Base-by-base conservation (phyloP, 768 basidiomycete genomes). In the Boletus tomentosulus region DNA sequence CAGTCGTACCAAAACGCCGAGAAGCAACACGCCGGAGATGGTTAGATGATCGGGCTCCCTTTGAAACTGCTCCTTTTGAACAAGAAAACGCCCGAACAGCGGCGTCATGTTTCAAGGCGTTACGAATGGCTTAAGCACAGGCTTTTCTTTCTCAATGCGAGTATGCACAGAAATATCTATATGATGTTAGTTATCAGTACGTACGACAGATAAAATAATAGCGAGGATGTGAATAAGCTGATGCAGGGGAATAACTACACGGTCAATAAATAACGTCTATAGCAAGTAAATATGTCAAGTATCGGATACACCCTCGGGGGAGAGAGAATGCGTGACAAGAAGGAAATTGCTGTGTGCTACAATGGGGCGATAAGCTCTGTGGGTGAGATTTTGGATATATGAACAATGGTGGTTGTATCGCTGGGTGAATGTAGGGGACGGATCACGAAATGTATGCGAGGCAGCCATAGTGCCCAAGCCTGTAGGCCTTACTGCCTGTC, bases 401-500 rank as follows among this genome's bases (percentile, higher is more conserved):
- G 50, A 37, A 48, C 10, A 30, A 30, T 45, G 52, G 54, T 54
- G 41, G 49, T 51, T 44, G 44, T 49, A 30, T 51, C 25, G 37
- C 57, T 45, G 43, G 50, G 46, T 24, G 28, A 34, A 55, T 51
- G 41, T 24, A 31, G 49, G 55, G 19, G 48, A 47, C 28, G n/a
- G 56, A 50, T 51, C 53, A 41, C 54, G 30, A 51, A 39, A 46
- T 50, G 48, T 53, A 50, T 56, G 53, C 15, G 22, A n/a, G 37
- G 37, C 13, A 43, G 53, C 8, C 8, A 47, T 15, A 27, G 50
- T 58, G 38, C 22, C 61, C 58, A 42, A 65, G 55, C 56, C 54
- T 64, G 27, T 62, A 66, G 56, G 57, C 54, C 64, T 33, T 62
- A 67, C 57, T 66, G 62, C 51, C 61, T 63, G 27, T 77, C 77